Evolutionary conservation across 495 filamentous ascomycete species (phyloP).

Genomic region (Acidomyces sp.): DNA sequence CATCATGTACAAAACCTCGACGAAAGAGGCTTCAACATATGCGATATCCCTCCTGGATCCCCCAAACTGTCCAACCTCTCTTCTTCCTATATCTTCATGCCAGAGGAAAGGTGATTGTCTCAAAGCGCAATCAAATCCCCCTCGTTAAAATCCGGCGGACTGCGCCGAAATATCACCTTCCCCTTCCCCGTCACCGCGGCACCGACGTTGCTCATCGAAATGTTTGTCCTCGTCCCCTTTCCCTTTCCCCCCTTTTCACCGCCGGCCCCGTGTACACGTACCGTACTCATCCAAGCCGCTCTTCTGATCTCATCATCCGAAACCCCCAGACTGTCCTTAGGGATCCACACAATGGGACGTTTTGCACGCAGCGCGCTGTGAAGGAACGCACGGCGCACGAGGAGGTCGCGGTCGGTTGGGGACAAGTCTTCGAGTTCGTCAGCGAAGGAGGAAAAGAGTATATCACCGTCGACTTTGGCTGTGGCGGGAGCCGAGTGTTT

Average conservation of each 20-base stretch:
- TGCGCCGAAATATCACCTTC: slow-evolving; percentile 72
- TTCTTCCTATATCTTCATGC: too few species aligned
- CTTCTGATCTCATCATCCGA: slow-evolving; percentile 79
- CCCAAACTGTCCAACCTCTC: too few species aligned
- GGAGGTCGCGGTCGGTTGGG: slow-evolving; percentile 73
- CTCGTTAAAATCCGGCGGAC: slow-evolving; percentile 86
- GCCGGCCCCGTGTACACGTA: slow-evolving; percentile 2
- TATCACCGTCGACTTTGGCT: slow-evolving; percentile 53
- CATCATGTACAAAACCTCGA: too few species aligned
- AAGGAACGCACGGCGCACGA: slow-evolving; percentile 81
- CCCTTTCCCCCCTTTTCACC: slow-evolving; percentile 34
- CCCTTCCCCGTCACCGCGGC: slow-evolving; percentile 73
- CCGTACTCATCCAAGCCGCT: slow-evolving; percentile 41
- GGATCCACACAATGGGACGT: slow-evolving; percentile 86
- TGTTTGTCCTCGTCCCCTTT: slow-evolving; percentile 15
- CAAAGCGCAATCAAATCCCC: slow-evolving; percentile 78
- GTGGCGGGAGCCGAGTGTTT: too few species aligned
- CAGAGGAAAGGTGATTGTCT: too few species aligned
- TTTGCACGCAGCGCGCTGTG: slow-evolving; percentile 78
- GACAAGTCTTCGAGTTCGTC: slow-evolving; percentile 92
- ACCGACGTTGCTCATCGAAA: slow-evolving; percentile 92
- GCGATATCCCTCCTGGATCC: too few species aligned
- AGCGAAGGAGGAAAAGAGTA: slow-evolving; percentile 71
- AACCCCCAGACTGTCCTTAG: slow-evolving; percentile 78
- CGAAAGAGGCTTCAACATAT: too few species aligned